Conservation (phyloP, 495 filamentous ascomycete species). For the Astrothelium macrocarpum region DNA sequence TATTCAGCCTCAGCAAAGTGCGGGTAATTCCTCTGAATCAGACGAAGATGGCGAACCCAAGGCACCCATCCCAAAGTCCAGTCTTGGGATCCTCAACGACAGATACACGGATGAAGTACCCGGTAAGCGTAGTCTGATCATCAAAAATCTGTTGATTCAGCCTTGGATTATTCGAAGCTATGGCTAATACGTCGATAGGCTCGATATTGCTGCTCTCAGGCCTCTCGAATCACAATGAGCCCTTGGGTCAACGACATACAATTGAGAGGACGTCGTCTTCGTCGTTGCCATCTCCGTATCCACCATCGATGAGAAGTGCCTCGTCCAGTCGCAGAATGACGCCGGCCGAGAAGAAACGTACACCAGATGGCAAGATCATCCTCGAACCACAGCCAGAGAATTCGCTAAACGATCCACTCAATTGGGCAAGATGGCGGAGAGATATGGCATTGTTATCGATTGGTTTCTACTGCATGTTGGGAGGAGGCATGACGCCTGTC, state of each 20-base stretch:
- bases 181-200: constrained; percentile 38
- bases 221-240: constrained; percentile 60
- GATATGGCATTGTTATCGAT: constrained; percentile 74
- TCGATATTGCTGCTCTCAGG: constrained; percentile 69
- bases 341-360: constrained; percentile 55
- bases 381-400: constrained; percentile 90
- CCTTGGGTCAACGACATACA: constrained; percentile 66
- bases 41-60: constrained; percentile 1
- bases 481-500: constrained; percentile 86
- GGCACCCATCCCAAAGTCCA: constrained; percentile 42
- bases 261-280: constrained; percentile 68
- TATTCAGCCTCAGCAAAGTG: not conserved
- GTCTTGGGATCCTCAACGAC: constrained; percentile 77
- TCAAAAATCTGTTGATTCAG: not conserved
- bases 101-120: constrained; percentile 81
- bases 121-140: constrained; percentile 44
- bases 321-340: constrained; percentile 28
- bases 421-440: constrained; percentile 79
- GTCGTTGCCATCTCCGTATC: constrained; percentile 54
- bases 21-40: not conserved
- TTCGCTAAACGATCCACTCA: constrained; percentile 81
- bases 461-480: constrained; percentile 85
- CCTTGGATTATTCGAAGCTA: not conserved
- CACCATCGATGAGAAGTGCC: constrained; percentile 25
- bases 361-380: constrained; percentile 73